A percentile compares a stretch with the other conserved stretches of the same genome.
Conservation (phyloP, 306 rosid species). For the Cyamopsis tetragonoloba region DNA sequence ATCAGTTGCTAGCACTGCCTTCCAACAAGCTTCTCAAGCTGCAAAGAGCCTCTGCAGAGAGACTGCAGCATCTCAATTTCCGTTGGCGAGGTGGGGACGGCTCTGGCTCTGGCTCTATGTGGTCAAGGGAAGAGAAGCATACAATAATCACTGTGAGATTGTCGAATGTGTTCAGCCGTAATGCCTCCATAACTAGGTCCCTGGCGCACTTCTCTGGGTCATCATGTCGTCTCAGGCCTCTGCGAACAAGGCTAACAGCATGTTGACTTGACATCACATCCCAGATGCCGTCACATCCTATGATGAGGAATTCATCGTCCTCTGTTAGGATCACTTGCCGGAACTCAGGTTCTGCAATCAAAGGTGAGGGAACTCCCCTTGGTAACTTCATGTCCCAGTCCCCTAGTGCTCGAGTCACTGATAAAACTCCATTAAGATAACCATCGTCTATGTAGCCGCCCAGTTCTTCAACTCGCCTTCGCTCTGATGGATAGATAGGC, state of each 20-base stretch:
- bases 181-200: constrained; percentile 82
- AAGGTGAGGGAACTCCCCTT: constrained; percentile 71
- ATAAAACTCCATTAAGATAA: constrained; percentile 81
- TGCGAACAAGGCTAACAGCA: constrained; percentile 75
- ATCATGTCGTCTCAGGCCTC: constrained; percentile 71
- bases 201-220: constrained; percentile 79
- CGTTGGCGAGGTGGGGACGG: constrained; percentile 46
- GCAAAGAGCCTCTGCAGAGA: constrained; percentile 89
- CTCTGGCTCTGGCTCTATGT: constrained; percentile 33
- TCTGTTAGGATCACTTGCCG: constrained; percentile 59
- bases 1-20: constrained; percentile 51
- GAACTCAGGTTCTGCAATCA: constrained; percentile 91
- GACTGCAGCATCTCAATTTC: constrained; percentile 71
- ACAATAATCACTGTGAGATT: constrained; percentile 81
- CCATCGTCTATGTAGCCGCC: constrained; percentile 83
- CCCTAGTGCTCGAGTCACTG: constrained; percentile 87
- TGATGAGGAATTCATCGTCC: constrained; percentile 94
- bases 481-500: constrained; percentile 68
- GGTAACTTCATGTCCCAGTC: constrained; percentile 98
- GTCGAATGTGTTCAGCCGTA: constrained; percentile 72
- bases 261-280: constrained; percentile 88
- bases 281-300: constrained; percentile 98
- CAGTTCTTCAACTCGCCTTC: constrained; percentile 66
- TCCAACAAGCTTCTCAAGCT: constrained; percentile 82
- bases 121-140: constrained; percentile 60